Percentiles rank a stretch among this genome's conserved stretches.
Evolutionary conservation across 2,329 filamentous ascomycete genomes (phyloP).

Genomic region (Coniella lustricola): DNA sequence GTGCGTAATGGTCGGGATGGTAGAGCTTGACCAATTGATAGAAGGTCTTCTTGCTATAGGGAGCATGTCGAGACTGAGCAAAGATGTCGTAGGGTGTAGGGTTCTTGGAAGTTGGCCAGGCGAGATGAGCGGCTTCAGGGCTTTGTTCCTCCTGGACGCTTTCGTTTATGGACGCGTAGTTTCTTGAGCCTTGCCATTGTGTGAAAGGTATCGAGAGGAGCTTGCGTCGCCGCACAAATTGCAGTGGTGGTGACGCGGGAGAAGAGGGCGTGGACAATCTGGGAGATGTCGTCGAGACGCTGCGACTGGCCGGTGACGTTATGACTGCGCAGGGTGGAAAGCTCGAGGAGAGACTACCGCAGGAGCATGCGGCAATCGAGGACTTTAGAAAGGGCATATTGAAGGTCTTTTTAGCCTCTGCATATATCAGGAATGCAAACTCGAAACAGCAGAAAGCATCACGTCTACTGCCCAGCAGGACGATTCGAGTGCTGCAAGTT

Average conservation of each 20-base stretch:
- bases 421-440: not conserved
- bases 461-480: constrained; percentile 1
- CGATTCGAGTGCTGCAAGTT: not conserved
- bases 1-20: constrained; percentile 67
- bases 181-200: constrained; percentile 10
- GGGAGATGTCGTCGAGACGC: not conserved
- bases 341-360: constrained; percentile 16
- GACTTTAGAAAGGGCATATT: constrained; percentile 23
- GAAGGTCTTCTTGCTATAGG: constrained; percentile 78
- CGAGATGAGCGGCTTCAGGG: not conserved
- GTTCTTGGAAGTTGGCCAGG: constrained; percentile 40
- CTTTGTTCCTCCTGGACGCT: not conserved
- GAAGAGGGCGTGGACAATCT: too few species aligned
- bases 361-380: constrained; percentile 22
- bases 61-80: constrained; percentile 43
- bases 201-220: not conserved
- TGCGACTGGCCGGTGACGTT: constrained; percentile 19
- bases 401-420: constrained; percentile 10
- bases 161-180: constrained; percentile 19
- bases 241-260: not conserved
- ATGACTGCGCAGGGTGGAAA: constrained; percentile 17
- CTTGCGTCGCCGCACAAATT: not conserved
- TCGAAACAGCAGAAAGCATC: not conserved
- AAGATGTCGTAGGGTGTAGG: constrained; percentile 93
- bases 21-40: constrained; percentile 93